Evolutionary conservation across 306 rosid genomes (phyloP), one percentile per base, ranked within the genome.

Genomic region (Lablab purpureus): DNA sequence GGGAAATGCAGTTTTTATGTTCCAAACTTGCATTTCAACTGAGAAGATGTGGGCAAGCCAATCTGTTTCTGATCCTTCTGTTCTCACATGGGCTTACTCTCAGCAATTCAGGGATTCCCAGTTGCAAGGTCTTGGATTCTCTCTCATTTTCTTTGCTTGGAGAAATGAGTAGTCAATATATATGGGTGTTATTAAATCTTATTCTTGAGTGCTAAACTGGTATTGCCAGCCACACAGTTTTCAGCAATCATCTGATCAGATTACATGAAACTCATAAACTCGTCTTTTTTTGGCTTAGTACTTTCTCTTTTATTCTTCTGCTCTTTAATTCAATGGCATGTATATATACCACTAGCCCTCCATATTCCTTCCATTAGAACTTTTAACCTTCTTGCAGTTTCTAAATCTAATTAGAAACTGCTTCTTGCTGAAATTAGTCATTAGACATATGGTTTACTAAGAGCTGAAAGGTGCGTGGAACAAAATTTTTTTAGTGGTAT

Each of bases 111-210:
- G 75, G 41, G 92, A 90, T 63, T 82, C 85, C n/a, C 88, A 89
- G 77, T 79, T 86, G 79, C 91, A 88, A 77, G 91, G 89, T 71
- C 84, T 81, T 80, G 98, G 92, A 34, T 95, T 95, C 84, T 90
- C 99, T 51, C 90, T 93, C 34, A 56, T 88, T 73, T 85, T 95
- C 88, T 87, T 90, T 86, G 99, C 98, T 80, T 91, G 99, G 97
- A 93, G 86, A 84, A 85, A 80, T 84, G 99, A 93, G 71, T 90
- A 89, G 87, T 54, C 68, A 19, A 28, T 49, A 11, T 7, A 77
- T 49, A 11, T 7, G 73, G 14, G 62, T 78, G 59, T 14, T 52
- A 19, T 56, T 52, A 27, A 50, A 21, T 84, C 73, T 76, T 81
- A 23, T 67, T 73, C 51, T 72, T 71, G 71, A 64, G 79, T 54